These are phyloP conservation scores for Syzygium aqueum DNA, from an alignment of 345 rosid species.

Conservation along the genomic window DNA sequence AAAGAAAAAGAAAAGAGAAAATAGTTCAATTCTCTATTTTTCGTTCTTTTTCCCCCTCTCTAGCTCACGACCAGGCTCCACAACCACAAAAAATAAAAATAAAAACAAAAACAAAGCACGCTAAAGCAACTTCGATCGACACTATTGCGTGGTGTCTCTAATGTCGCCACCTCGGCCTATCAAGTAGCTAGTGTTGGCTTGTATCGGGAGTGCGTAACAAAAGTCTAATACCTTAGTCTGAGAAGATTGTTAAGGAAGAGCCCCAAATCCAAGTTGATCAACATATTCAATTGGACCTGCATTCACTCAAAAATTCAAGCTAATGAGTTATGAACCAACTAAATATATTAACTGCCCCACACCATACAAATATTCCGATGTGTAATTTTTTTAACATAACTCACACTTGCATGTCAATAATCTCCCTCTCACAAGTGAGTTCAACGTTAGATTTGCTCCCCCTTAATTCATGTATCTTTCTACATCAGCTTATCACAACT, in stretches of 20 bases:
- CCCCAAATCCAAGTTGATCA: fast-evolving
- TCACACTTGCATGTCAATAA: fast-evolving
- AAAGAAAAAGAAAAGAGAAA: no score
- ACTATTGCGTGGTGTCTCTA: not conserved
- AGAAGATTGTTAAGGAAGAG: not conserved
- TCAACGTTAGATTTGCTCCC: not conserved
- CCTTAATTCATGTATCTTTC: not conserved
- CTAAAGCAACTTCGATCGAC: not conserved
- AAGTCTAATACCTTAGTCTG: not conserved
- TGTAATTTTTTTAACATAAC: not conserved
- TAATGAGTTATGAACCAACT: not conserved
- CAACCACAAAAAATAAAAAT: not conserved
- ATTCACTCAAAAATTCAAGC: fast-evolving
- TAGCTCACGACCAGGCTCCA: not conserved
- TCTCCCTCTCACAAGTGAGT: not conserved
- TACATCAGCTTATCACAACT: not conserved
- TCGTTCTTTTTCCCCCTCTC: not conserved
- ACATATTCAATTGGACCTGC: not conserved
- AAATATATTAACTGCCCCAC: not conserved
- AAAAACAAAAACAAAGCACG: not conserved
- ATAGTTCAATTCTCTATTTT: not conserved
- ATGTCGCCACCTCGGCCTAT: not conserved
- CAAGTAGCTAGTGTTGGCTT: not conserved
- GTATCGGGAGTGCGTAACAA: fast-evolving
- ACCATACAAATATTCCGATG: fast-evolving